Conservation (phyloP, 169 alveolate species). For the Plasmodium vivax region DNA sequence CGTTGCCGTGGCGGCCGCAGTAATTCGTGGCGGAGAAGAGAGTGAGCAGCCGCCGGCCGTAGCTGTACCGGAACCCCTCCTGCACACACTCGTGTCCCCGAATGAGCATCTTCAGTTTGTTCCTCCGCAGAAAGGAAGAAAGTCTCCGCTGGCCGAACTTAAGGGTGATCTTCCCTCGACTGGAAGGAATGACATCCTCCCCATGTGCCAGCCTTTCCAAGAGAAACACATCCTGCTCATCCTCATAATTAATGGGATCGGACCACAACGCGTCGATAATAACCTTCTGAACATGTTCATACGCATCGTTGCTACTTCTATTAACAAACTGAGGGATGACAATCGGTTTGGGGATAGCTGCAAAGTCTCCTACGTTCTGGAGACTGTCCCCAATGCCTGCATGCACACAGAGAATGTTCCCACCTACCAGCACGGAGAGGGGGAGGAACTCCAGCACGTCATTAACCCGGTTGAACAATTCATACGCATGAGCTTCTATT, state of each 20-base stretch:
- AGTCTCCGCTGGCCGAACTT: conserved; percentile 94
- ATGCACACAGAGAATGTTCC: conserved; percentile 93
- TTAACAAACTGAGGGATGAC: conserved; percentile 32
- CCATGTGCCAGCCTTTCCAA: conserved; percentile 74
- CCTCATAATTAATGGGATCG: conserved; percentile 94
- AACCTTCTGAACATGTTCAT: conserved; percentile 44
- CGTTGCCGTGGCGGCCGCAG: conserved; percentile 93
- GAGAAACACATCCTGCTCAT: conserved; percentile 87
- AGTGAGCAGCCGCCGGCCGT: conserved; percentile 91
- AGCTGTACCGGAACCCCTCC: conserved; percentile 95
- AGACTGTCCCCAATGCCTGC: conserved; percentile 94
- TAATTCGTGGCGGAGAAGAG: conserved; percentile 94
- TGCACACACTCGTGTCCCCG: conserved; percentile 96
- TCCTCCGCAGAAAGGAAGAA: conserved; percentile 84
- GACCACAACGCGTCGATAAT: conserved; percentile 80
- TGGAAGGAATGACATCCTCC: conserved; percentile 91
- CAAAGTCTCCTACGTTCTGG: conserved; percentile 85
- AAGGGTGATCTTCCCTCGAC: conserved; percentile 93
- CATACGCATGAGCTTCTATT: conserved; percentile 86
- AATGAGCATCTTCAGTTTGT: conserved; percentile 87
- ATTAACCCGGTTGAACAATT: conserved; percentile 93
- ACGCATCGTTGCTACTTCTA: neutral
- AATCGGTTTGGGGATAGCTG: conserved; percentile 76
- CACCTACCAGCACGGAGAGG: conserved; percentile 94
- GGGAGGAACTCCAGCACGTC: conserved; percentile 95